A percentile compares a stretch with the other conserved stretches of the same genome.
These are phyloP conservation scores for Jamesozyma piceae DNA, from an alignment of 805 yeast species.

Conservation along the genomic window DNA sequence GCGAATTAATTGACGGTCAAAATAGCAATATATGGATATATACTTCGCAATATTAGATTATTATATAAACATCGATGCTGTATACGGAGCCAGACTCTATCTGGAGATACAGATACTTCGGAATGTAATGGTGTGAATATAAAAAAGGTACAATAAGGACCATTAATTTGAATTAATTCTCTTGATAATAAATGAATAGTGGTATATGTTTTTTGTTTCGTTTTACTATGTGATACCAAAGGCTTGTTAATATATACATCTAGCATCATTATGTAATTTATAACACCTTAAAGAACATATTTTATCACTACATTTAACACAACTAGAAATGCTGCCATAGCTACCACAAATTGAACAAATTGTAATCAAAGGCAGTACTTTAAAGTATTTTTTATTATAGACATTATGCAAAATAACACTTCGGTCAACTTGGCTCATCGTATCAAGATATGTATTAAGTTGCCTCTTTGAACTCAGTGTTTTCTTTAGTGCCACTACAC, in stretches of 20 bases:
- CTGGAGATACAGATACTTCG: too few species aligned
- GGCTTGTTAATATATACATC: conserved; percentile 24
- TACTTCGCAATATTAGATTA: too few species aligned
- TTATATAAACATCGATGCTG: too few species aligned
- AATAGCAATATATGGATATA: too few species aligned
- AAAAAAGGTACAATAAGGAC: too few species aligned
- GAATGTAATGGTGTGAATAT: too few species aligned
- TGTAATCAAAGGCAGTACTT: conserved; percentile 27
- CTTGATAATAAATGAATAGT: too few species aligned
- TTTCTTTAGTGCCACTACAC: conserved; percentile 26
- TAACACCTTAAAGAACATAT: conserved; percentile 28
- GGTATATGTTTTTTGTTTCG: too few species aligned
- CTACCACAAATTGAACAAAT: conserved; percentile 31
- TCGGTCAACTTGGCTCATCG: conserved; percentile 24
- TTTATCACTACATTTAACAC: conserved; percentile 27
- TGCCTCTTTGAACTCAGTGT: conserved; percentile 24
- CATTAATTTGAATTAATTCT: too few species aligned
- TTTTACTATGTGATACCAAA: too few species aligned
- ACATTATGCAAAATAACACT: conserved; percentile 26
- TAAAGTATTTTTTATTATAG: conserved; percentile 27
- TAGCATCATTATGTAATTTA: conserved; percentile 28
- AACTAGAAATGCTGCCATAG: conserved; percentile 25
- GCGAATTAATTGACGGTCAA: too few species aligned
- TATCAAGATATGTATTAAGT: conserved; percentile 26
- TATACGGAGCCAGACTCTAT: too few species aligned